Evolutionary conservation across 148 eudicot genomes (phyloP).

Genomic region (Vaccinium corymbosum): DNA sequence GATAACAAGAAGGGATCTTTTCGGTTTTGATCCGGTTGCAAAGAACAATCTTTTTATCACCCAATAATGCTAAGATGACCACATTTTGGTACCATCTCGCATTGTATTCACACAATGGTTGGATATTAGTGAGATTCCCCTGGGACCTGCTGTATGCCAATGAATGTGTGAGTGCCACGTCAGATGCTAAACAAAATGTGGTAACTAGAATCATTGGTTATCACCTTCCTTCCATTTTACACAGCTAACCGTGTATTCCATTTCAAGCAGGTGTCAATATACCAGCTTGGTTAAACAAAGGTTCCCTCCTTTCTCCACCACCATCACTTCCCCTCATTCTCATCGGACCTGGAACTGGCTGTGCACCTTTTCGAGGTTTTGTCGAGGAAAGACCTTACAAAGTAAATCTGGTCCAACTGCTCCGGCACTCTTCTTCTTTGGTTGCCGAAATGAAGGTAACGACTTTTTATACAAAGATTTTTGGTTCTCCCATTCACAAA

Average conservation of each 20-base stretch:
- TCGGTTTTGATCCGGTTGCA: neutral
- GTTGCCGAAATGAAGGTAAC: conserved; percentile 64
- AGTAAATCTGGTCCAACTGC: conserved; percentile 49
- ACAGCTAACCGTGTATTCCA: neutral
- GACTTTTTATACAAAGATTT: conserved; percentile 76
- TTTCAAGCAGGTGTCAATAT: conserved; percentile 43
- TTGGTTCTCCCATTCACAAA: conserved; percentile 59
- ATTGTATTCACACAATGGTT: neutral
- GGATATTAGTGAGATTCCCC: neutral
- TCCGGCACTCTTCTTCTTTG: conserved; percentile 81
- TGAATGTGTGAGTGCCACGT: neutral
- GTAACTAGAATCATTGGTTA: neutral
- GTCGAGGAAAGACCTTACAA: conserved; percentile 62
- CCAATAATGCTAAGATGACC: neutral
- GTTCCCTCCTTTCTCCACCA: conserved; percentile 73
- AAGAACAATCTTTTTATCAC: neutral
- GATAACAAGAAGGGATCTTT: neutral
- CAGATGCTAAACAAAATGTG: neutral
- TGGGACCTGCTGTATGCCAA: neutral
- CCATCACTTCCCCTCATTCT: conserved; percentile 89
- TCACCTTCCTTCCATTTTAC: neutral
- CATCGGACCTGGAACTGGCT: conserved; percentile 93
- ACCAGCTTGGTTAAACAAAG: conserved; percentile 85
- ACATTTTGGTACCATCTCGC: neutral
- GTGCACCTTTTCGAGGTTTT: conserved; percentile 92